These are phyloP conservation scores for Epichloe sp. DNA, from an alignment of 2,329 filamentous ascomycete genomes.

Conservation along the genomic window DNA sequence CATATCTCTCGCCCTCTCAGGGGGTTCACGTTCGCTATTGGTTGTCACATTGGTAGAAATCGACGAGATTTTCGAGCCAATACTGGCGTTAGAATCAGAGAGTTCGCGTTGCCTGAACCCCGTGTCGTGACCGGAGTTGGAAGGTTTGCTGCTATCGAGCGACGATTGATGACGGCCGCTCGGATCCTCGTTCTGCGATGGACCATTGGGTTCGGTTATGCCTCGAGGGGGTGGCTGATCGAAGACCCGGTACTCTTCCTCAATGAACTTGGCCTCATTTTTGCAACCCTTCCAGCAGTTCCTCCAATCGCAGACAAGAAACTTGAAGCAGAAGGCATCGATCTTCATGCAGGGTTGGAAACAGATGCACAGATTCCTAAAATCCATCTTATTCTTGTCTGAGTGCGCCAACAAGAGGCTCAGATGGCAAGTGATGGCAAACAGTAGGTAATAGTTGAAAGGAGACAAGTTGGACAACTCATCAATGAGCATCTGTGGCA, in stretches of 20 bases:
- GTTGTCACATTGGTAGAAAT: slow-evolving; percentile 34
- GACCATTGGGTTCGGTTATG: slow-evolving; percentile 23
- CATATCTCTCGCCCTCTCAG: slow-evolving; percentile 26
- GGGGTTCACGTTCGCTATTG: slow-evolving; percentile 23
- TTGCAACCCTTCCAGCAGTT: slow-evolving; percentile 95
- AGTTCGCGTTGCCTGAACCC: slow-evolving; percentile 32
- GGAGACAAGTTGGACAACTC: slow-evolving; percentile 89
- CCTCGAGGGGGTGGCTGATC: slow-evolving; percentile 45
- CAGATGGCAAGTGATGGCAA: slow-evolving; percentile 92
- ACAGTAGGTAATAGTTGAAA: slow-evolving; percentile 95
- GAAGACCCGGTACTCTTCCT: slow-evolving; percentile 51
- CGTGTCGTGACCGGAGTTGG: slow-evolving; percentile 16
- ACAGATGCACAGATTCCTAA: slow-evolving; percentile 88
- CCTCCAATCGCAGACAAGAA: slow-evolving; percentile 88
- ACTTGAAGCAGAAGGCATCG: slow-evolving; percentile 88
- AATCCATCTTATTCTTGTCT: slow-evolving; percentile 97
- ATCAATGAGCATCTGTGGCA: slow-evolving; percentile 76
- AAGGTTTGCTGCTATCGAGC: slow-evolving; percentile 50
- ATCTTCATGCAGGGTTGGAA: slow-evolving; percentile 97
- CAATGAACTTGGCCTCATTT: slow-evolving; percentile 70
- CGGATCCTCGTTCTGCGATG: slow-evolving; percentile 10
- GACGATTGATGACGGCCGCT: slow-evolving; percentile 32
- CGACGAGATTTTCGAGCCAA: slow-evolving; percentile 29
- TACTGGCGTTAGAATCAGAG: slow-evolving; percentile 30
- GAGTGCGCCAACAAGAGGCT: slow-evolving; percentile 83